Conservation (phyloP, 192 early-diverging fungal genomes). For the Gaertneriomyces semiglobifer region DNA sequence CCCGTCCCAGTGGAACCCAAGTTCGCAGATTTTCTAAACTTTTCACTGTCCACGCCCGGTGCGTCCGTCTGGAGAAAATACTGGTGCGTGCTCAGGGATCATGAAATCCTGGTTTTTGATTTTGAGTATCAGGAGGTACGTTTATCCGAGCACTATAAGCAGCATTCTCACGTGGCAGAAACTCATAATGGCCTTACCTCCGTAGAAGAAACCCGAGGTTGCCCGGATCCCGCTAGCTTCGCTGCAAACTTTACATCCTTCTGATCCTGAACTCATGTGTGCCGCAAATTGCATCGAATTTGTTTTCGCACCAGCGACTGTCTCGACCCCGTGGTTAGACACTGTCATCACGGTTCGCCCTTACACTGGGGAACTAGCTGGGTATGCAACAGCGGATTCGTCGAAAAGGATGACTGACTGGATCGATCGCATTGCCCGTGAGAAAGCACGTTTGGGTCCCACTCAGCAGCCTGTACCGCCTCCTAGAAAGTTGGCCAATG, state of each 20-base stretch:
- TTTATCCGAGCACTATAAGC: background rate
- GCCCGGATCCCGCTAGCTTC: constrained; percentile 27
- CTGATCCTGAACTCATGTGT: constrained; percentile 39
- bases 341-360: constrained; percentile 3
- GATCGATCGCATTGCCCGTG: constrained; percentile 28
- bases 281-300: constrained; percentile 38
- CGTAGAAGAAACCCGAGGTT: constrained; percentile 32
- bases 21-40: constrained; percentile 38
- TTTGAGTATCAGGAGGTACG: constrained; percentile 46
- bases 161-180: background rate
- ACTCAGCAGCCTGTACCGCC: constrained; percentile 22
- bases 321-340: constrained; percentile 8
- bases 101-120: constrained; percentile 36
- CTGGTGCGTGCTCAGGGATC: constrained; percentile 36
- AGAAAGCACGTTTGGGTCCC: constrained; percentile 27
- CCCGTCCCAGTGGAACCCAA: constrained; percentile 28
- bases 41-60: constrained; percentile 28
- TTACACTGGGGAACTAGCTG: constrained; percentile 15
- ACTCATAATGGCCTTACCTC: background rate
- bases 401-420: constrained; percentile 21
- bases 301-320: constrained; percentile 1
- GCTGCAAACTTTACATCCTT: constrained; percentile 12
- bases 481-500: constrained; percentile 10
- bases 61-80: constrained; percentile 47
- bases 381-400: constrained; percentile 37